These are phyloP conservation scores for Phaeosphaeriaceae sp. DNA, from an alignment of 2,329 filamentous ascomycete species.

Conservation along the genomic window DNA sequence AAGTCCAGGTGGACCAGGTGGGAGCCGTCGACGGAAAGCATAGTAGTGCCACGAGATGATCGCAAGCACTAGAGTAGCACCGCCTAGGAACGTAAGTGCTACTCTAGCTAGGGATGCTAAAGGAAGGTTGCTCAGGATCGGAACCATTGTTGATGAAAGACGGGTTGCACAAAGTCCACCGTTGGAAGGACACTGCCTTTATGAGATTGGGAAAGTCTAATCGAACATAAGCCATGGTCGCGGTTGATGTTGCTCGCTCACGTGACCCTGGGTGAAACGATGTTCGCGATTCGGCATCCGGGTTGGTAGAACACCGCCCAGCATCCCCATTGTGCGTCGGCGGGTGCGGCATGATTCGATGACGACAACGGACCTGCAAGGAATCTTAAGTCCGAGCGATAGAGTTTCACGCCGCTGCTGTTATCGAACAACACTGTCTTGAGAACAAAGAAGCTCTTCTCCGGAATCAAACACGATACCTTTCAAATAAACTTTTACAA, in stretches of 20 bases:
- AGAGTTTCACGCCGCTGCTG: not conserved
- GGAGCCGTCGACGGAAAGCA: slow-evolving; percentile 5
- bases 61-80: not conserved
- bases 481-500: not conserved
- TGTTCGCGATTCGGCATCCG: not conserved
- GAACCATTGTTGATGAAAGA: not conserved
- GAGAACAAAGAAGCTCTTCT: not conserved
- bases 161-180: not conserved
- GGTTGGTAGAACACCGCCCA: not conserved
- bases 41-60: not conserved
- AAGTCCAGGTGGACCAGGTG: slow-evolving; percentile 36
- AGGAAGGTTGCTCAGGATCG: not conserved
- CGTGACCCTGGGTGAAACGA: not conserved
- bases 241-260: not conserved
- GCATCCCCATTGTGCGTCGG: not conserved
- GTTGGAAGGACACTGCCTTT: too few relatives aligned
- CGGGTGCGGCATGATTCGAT: not conserved
- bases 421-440: not conserved
- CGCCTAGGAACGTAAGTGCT: not conserved
- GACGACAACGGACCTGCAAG: not conserved
- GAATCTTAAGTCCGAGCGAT: not conserved
- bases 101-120: not conserved
- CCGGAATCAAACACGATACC: not conserved
- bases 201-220: too few relatives aligned
- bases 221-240: not conserved